Base-by-base conservation (phyloP, 2,329 filamentous ascomycete genomes). In the Sclerotinia subarctica region DNA sequence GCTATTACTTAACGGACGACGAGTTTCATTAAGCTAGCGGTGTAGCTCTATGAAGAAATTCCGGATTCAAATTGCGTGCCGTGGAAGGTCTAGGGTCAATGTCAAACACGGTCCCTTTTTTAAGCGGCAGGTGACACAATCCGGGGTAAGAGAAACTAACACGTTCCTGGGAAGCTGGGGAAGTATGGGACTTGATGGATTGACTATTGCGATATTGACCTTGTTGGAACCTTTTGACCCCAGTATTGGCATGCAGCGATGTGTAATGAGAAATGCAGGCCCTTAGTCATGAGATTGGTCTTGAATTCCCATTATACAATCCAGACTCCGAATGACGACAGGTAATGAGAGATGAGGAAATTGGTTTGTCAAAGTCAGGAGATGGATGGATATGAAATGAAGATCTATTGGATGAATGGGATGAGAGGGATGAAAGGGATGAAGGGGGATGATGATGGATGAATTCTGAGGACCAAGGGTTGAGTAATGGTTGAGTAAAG, bases 211-310 rank as follows among this genome's bases (percentile, higher is more conserved):
- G 29, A 51, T 62, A 2, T 63, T 38, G 59, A 51, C 32, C 59
- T 51, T 63, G 59, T 42, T 63, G 24, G 29, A 51, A 11, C 29
- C 29, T 38, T 38, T 51, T 24, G 46, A 51, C 44, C 46, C 29
- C 49, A 46, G 49, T 46, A 69, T 59, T 66, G 26, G 64, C 29
- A 66, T 42, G 51, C 32, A 54, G 56, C 53, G 65, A 70, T 72
- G 32, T 70, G 73, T 74, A 73, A 76, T 73, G 54, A 47, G 47
- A 72, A 71, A 69, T 73, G 73, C 72, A 74, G 44, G 64, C 60
- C 57, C 52, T 72, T 71, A 73, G 74, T 75, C 73, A 76, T 74
- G 72, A 67, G 70, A 73, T 72, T 71, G 47, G 47, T 57, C 46
- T 54, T 51, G 49, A 59, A 42, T 67, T 54, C 57, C 51, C 62